Conservation (phyloP, 108 stramenopile species). For the Skeletonema marinoi region DNA sequence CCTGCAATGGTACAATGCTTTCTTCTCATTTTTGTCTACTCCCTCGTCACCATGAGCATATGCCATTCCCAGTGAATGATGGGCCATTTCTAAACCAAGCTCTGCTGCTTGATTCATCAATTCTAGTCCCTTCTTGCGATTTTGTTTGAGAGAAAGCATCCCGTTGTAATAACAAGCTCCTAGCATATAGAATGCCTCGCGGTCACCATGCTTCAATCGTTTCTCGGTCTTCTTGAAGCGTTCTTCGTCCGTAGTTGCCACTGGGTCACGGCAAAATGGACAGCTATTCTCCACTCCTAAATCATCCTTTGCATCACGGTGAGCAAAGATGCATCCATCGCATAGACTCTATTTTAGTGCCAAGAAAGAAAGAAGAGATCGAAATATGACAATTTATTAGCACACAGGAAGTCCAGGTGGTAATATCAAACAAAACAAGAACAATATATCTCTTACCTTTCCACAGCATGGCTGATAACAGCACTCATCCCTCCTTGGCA, state of each 20-base stretch:
- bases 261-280: not conserved
- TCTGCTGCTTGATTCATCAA: slow-evolving; percentile 2
- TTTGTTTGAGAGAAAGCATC: not conserved
- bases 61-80: not conserved
- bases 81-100: not conserved
- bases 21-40: not conserved
- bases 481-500: not conserved
- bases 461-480: not conserved
- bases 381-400: too few species aligned
- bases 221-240: not conserved
- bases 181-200: not conserved
- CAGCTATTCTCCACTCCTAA: not conserved
- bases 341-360: not conserved
- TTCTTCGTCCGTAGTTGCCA: not conserved
- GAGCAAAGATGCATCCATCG: not conserved
- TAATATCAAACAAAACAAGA: not conserved
- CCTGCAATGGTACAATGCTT: not conserved
- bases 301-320: not conserved
- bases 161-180: not conserved
- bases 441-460: not conserved
- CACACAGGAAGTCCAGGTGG: not conserved
- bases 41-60: not conserved
- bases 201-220: not conserved
- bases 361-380: not conserved
- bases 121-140: not conserved